phyloP scores from a whole-genome alignment of 2,329 filamentous ascomycete genomes.

The Aspergillus sp. region DNA sequence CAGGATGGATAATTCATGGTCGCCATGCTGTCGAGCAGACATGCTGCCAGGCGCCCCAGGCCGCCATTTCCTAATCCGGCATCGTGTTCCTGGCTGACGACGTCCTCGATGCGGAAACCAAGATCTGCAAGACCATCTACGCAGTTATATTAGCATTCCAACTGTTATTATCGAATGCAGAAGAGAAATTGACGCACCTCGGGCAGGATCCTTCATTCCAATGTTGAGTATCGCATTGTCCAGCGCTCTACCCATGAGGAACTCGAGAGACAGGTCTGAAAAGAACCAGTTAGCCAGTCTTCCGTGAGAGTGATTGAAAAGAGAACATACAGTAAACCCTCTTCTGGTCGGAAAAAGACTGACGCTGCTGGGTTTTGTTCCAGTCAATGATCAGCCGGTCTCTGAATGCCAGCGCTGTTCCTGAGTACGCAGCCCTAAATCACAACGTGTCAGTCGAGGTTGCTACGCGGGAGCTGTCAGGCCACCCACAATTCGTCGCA shows the following conservation, averaged over 20 bases:
- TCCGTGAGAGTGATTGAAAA: neutral
- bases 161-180: conserved; percentile 7
- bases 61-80: conserved; percentile 94
- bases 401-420: conserved; percentile 82
- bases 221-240: conserved; percentile 99
- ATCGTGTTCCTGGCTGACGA: conserved; percentile 90
- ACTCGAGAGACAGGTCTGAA: conserved; percentile 81
- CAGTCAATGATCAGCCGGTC: conserved; percentile 89
- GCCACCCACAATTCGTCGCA: conserved; percentile 64
- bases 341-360: conserved; percentile 85
- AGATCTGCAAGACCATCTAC: conserved; percentile 76
- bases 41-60: conserved; percentile 86
- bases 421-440: conserved; percentile 70
- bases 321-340: conserved; percentile 69
- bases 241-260: conserved; percentile 89
- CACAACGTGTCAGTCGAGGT: conserved; percentile 5
- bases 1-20: conserved; percentile 92
- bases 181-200: conserved; percentile 45
- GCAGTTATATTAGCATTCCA: conserved; percentile 9
- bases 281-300: neutral
- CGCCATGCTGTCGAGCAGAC: conserved; percentile 92
- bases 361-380: conserved; percentile 96
- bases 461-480: neutral
- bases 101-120: conserved; percentile 93
- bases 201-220: conserved; percentile 73